These are phyloP conservation scores for Boletus rubescentipes DNA, from an alignment of 768 basidiomycete genomes.

Conservation along the genomic window DNA sequence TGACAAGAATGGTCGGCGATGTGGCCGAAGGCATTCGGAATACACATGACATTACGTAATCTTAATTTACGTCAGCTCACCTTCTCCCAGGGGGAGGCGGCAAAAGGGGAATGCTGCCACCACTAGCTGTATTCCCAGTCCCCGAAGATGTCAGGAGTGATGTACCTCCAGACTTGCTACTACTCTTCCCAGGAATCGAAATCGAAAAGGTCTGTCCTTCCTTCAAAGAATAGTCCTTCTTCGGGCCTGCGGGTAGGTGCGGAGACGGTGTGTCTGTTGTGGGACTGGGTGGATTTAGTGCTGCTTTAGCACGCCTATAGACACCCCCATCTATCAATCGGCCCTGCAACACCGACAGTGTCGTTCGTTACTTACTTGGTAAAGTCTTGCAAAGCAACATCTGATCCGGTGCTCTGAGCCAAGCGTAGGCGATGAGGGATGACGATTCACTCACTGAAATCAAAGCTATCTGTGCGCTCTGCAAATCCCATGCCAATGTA, in stretches of 20 bases:
- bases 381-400: constrained; percentile 85
- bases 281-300: constrained; percentile 51
- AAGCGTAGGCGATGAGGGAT: not conserved
- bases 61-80: constrained; percentile 28
- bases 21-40: constrained; percentile 7
- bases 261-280: constrained; percentile 53
- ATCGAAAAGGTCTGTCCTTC: constrained; percentile 96
- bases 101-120: constrained; percentile 61
- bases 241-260: constrained; percentile 71
- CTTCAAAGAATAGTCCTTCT: constrained; percentile 92
- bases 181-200: constrained; percentile 75
- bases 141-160: constrained; percentile 40
- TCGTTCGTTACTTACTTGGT: constrained; percentile 54
- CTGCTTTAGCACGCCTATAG: constrained; percentile 61
- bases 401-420: constrained; percentile 37
- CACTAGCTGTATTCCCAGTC: constrained; percentile 24
- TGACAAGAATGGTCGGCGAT: constrained; percentile 1
- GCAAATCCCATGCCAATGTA: constrained; percentile 94
- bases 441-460: constrained; percentile 67
- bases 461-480: constrained; percentile 86
- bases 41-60: constrained; percentile 20
- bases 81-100: constrained; percentile 77
- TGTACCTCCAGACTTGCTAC: constrained; percentile 35
- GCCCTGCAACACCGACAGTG: not conserved
- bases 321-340: not conserved